phyloP scores from a whole-genome alignment of 2,329 filamentous ascomycete genomes.

The Penicillium frequentans region DNA sequence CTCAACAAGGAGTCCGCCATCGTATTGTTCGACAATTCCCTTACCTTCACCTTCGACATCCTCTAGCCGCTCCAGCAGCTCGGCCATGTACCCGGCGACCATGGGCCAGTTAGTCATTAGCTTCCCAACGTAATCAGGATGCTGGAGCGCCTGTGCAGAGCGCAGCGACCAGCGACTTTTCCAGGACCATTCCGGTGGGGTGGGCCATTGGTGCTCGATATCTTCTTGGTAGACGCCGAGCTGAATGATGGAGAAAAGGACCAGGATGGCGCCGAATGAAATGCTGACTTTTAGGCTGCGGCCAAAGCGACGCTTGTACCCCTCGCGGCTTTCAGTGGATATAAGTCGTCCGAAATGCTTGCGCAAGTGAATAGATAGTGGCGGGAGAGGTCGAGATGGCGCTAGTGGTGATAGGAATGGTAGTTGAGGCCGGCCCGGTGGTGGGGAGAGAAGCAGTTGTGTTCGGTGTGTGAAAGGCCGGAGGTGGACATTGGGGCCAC shows the following conservation, averaged over 20 bases:
- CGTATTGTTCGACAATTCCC: slow-evolving; percentile 57
- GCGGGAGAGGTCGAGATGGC: slow-evolving; percentile 45
- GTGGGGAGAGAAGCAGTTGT: slow-evolving; percentile 52
- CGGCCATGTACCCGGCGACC: slow-evolving; percentile 61
- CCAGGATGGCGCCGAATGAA: slow-evolving; percentile 68
- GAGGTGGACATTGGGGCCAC: neutral
- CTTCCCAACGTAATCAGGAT: slow-evolving; percentile 55
- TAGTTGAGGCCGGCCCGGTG: slow-evolving; percentile 60
- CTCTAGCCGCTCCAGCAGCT: slow-evolving; percentile 67
- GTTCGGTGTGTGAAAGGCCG: slow-evolving; percentile 62
- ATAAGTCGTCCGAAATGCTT: slow-evolving; percentile 66
- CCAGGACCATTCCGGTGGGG: slow-evolving; percentile 78
- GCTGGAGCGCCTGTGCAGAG: slow-evolving; percentile 61
- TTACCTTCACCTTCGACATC: slow-evolving; percentile 67
- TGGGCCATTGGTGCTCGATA: slow-evolving; percentile 74
- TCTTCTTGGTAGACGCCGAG: slow-evolving; percentile 71
- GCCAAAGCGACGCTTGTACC: slow-evolving; percentile 52
- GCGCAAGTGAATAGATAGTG: slow-evolving; percentile 55
- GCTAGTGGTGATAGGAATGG: slow-evolving; percentile 64
- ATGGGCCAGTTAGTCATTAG: slow-evolving; percentile 67
- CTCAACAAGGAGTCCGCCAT: slow-evolving; percentile 55
- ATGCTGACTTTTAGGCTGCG: slow-evolving; percentile 69
- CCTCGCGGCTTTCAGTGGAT: slow-evolving; percentile 66
- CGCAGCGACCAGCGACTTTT: slow-evolving; percentile 68
- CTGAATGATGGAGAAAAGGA: slow-evolving; percentile 60